Percentiles rank a stretch among this genome's conserved stretches.
phyloP scores from a whole-genome alignment of 1,284 basidiomycete genomes.

The Naganishia sp. region DNA sequence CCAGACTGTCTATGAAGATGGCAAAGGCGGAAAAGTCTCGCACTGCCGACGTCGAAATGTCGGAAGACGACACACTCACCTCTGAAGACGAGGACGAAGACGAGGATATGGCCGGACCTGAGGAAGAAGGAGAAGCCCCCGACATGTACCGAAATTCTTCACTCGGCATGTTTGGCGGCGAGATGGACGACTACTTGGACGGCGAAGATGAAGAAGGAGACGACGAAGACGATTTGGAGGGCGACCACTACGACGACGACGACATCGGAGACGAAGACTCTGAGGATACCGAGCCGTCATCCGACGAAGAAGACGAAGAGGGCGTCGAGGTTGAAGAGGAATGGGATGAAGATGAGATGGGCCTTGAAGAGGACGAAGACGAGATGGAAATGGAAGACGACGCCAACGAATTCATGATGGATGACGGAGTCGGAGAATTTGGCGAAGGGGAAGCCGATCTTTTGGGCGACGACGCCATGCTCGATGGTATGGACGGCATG shows the following conservation, averaged over 20 bases:
- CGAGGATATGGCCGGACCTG: conserved; percentile 62
- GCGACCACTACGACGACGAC: conserved; percentile 79
- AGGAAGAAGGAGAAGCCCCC: conserved; percentile 72
- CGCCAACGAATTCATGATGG: conserved; percentile 55
- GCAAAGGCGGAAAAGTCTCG: conserved; percentile 75
- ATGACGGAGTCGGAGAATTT: conserved; percentile 75
- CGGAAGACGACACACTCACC: conserved; percentile 43
- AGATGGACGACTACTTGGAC: conserved; percentile 48
- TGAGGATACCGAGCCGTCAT: conserved; percentile 54
- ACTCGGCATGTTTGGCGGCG: conserved; percentile 85
- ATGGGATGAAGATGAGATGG: conserved; percentile 59
- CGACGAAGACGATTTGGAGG: conserved; percentile 70
- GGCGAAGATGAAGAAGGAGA: conserved; percentile 66
- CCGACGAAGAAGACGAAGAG: conserved; percentile 53
- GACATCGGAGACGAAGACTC: conserved; percentile 72
- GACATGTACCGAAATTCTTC: conserved; percentile 96
- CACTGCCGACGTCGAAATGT: conserved; percentile 61
- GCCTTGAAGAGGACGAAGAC: conserved; percentile 45
- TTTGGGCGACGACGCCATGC: conserved; percentile 67
- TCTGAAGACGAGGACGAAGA: conserved; percentile 62
- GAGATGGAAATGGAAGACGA: conserved; percentile 50
- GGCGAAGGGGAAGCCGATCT: conserved; percentile 78
- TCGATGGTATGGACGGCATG: conserved; percentile 17
- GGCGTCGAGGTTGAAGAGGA: conserved; percentile 47
- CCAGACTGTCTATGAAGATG: conserved; percentile 97